Conservation (phyloP, 345 rosid species). For the Eucalyptus albens region DNA sequence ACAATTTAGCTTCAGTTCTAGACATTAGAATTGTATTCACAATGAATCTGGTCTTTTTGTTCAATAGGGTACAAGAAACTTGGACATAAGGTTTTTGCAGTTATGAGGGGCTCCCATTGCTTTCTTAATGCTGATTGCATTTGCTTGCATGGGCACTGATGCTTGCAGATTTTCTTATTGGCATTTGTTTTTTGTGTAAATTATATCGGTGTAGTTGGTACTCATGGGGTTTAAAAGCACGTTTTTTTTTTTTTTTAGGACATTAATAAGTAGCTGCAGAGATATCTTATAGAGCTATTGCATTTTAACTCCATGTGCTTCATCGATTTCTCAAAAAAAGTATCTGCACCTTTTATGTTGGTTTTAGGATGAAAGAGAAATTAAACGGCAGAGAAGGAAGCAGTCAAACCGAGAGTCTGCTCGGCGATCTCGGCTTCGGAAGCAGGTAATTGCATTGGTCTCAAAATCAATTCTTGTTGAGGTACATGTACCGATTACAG, state of each 20-base stretch:
- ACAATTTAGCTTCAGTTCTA: not conserved
- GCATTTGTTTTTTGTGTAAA: not conserved
- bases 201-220: not conserved
- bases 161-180: not conserved
- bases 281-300: not conserved
- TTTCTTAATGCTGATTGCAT: not conserved
- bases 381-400: constrained; percentile 91
- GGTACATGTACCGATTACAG: not conserved
- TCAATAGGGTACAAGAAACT: not conserved
- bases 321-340: not conserved
- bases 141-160: not conserved
- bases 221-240: not conserved
- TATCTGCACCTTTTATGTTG: not conserved
- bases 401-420: constrained; percentile 99
- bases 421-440: constrained; percentile 89
- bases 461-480: not conserved
- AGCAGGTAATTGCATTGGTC: constrained; percentile 48
- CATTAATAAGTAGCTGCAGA: not conserved
- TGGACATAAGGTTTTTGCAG: not conserved
- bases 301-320: not conserved
- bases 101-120: not conserved
- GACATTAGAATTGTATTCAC: not conserved
- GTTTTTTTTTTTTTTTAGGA: not conserved
- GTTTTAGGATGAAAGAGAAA: constrained; percentile 81
- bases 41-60: not conserved